Base-by-base conservation (phyloP, 2,329 filamentous ascomycete genomes). In the Cadophora sp. region DNA sequence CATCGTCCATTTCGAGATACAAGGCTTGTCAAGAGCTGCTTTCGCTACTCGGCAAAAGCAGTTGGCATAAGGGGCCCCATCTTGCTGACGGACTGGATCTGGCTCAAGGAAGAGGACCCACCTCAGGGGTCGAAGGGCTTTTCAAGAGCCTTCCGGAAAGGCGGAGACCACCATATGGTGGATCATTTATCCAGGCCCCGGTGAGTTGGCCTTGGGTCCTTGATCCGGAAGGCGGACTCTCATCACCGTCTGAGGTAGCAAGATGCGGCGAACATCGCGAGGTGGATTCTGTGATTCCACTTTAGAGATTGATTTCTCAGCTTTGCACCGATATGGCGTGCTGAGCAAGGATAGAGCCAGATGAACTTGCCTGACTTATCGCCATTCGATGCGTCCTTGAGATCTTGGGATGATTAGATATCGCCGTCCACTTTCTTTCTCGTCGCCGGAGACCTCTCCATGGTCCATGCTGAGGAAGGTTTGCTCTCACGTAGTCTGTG, bases 41-140 rank as follows among this genome's bases (percentile, higher is more conserved):
- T 55, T 29, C 50, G 24, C 50, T 55, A 31, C 26, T 55, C 27
- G 51, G 24, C 31, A 31, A n/a, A 31, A n/a, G 19, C 16, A 31
- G 27, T 55, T 55, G 51, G 51, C 51, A 55, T 31, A n/a, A n/a
- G n/a, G 16, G 31, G 51, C 26, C 51, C 51, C 51, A n/a, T 29
- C 6, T 55, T 31, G 24, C 26, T 31, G 51, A 55, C n/a, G 26
- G n/a, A 55, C n/a, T 48, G 51, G 24, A 55, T 29, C 27, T 55
- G 26, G 51, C 4, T 55, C 51, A n/a, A 31, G 51, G 50, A 53
- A 27, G 50, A 26, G 3, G 29, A 29, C 50, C 50, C 50, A 53
- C 50, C 24, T 29, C 50, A 53, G 50, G 51, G 51, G 14, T 55
- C 55, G n/a, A 37, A 31, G 55, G n/a, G n/a, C 34, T 9, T 12